Base-by-base conservation (phyloP, 768 basidiomycete genomes). In the Udeniomyces megalosporus region DNA sequence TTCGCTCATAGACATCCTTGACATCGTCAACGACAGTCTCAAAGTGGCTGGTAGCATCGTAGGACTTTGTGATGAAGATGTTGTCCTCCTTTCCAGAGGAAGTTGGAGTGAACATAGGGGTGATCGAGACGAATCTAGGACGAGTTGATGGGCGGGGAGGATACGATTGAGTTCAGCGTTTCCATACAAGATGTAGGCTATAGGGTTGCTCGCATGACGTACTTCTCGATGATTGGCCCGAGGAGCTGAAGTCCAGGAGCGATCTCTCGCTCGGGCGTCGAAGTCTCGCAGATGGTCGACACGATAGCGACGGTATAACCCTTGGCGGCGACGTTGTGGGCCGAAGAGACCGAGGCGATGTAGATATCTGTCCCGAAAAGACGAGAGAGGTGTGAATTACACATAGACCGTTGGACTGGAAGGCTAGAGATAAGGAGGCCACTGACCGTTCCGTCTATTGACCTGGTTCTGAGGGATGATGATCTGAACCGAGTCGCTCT, bases 401-500 rank as follows among this genome's bases (percentile, higher is more conserved):
- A 24, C 24, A 55, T n/a, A n/a, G n/a, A n/a, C n/a, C n/a, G 38
- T 42, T 42, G 8, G 38, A 8, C 38, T 22, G 62, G 15, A 26
- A 26, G 6, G 35, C 48, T 7, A 24, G 29, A 14, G 12, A 44
- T 14, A 56, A 14, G 46, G 15, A 34, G 51, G 34, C 10, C 26
- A 74, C 84, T 68, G 72, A 88, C 93, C 95, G 71, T 99, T 87
- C 75, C 84, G 82, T 68, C 95, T 79, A 67, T 80, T 79, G 67
- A 99, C 91, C 76, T 99, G 95, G 75, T 96, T 96, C 76, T 97
- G 95, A 45, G 95, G 95, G 66, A 99, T 93, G 74, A 99, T 91
- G 70, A 99, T 90, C 75, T 99, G 95, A 44, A 84, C 84, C 69
- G 87, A 90, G 76, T 99, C 95, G 50, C 84, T 78, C 71, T 96